phyloP scores from a whole-genome alignment of 305 asterid species.

The Ajuga reptans region DNA sequence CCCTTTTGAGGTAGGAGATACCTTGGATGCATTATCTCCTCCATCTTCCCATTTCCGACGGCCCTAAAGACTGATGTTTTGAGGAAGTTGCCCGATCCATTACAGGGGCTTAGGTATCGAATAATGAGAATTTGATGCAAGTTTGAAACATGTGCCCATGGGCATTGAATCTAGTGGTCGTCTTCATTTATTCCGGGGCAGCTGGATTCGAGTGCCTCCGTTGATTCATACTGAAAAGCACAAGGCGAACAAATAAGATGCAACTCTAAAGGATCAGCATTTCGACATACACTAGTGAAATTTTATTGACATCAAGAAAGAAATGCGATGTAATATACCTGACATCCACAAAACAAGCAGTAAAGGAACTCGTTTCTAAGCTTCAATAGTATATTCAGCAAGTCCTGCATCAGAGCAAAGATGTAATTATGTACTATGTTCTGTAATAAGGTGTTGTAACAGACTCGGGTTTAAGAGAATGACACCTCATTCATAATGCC shows the following conservation, averaged over 20 bases:
- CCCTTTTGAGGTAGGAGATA: not conserved
- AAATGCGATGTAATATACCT: conserved; percentile 35
- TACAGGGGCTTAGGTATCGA: not conserved
- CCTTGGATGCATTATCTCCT: not conserved
- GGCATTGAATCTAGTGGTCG: conserved; percentile 44
- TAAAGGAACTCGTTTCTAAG: conserved; percentile 63
- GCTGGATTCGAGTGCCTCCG: conserved; percentile 43
- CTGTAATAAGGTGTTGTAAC: not conserved
- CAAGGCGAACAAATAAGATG: conserved; percentile 19
- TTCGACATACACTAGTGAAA: not conserved
- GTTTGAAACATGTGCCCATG: not conserved
- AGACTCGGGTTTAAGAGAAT: not conserved
- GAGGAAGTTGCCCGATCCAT: conserved; percentile 1
- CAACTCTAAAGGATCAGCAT: conserved; percentile 1
- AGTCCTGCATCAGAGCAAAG: conserved; percentile 52
- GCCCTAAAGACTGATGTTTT: not conserved
- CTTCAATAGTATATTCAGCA: conserved; percentile 50
- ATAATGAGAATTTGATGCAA: not conserved
- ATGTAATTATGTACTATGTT: not conserved
- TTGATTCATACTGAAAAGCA: conserved; percentile 58
- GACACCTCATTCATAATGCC: not conserved
- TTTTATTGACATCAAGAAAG: not conserved
- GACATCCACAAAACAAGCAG: conserved; percentile 88
- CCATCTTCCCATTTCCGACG: not conserved
- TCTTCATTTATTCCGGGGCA: conserved; percentile 82